These are phyloP conservation scores for Acanthamoeba lenticulata DNA, from an alignment of 208 protist species.

Conservation along the genomic window DNA sequence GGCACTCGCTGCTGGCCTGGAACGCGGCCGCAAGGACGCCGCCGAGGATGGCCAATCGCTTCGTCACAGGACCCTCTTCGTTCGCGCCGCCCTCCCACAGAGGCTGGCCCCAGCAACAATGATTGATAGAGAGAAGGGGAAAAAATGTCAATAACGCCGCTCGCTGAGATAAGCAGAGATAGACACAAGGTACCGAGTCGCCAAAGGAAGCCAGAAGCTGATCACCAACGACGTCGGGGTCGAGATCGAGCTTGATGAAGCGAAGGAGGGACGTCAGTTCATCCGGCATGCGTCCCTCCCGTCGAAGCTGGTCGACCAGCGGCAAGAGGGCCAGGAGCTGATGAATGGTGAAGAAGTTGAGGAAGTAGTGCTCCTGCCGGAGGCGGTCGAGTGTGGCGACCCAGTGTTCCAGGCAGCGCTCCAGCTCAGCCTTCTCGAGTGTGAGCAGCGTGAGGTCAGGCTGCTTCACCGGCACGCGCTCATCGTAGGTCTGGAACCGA, in stretches of 20 bases:
- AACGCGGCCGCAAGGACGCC: neutral
- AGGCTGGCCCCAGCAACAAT: neutral
- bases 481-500: conserved; percentile 14
- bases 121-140: too few species aligned
- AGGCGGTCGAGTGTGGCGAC: neutral
- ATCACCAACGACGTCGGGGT: too few species aligned
- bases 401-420: neutral
- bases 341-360: conserved; percentile 68
- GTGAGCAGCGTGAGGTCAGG: neutral
- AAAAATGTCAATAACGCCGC: too few species aligned
- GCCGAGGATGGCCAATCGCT: neutral
- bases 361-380: conserved; percentile 32
- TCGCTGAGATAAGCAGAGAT: too few species aligned
- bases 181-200: too few species aligned
- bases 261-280: neutral
- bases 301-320: neutral
- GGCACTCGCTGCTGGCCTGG: conserved; percentile 22
- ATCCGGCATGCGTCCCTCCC: too few species aligned
- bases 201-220: too few species aligned
- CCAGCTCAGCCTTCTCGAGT: neutral
- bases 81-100: neutral
- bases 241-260: neutral
- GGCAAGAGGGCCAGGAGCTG: conserved; percentile 40
- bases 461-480: neutral
- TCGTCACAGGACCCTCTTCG: neutral